These are phyloP conservation scores for Picochlorum sp. DNA, from an alignment of 139 green algal species.

Conservation along the genomic window DNA sequence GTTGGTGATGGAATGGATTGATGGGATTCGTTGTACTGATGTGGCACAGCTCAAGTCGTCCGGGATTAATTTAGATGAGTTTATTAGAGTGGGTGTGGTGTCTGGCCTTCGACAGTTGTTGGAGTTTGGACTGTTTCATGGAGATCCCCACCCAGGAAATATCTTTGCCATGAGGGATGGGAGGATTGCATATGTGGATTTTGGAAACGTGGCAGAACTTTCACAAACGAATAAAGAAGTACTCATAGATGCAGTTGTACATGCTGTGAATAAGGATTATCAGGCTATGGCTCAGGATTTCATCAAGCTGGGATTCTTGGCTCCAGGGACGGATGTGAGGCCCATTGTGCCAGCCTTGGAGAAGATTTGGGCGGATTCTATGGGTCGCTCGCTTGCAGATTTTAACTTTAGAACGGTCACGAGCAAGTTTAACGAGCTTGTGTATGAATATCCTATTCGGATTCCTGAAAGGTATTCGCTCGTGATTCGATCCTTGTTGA, in stretches of 20 bases:
- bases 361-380: conserved; percentile 91
- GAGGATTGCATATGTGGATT: conserved; percentile 99
- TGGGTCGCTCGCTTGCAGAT: conserved; percentile 69
- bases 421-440: conserved; percentile 96
- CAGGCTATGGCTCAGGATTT: conserved; percentile 89
- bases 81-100: conserved; percentile 89
- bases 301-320: conserved; percentile 92
- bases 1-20: conserved; percentile 99
- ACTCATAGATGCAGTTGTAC: conserved; percentile 95
- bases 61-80: conserved; percentile 71
- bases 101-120: conserved; percentile 92
- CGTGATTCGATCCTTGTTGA: conserved; percentile 77
- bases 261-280: conserved; percentile 99
- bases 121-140: conserved; percentile 98
- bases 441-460: conserved; percentile 98
- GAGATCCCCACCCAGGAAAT: conserved; percentile 92
- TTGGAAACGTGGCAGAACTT: conserved; percentile 98
- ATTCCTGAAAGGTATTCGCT: conserved; percentile 97
- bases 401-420: conserved; percentile 99
- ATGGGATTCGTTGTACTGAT: conserved; percentile 91
- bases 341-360: conserved; percentile 92
- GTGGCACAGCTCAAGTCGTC: conserved; percentile 37
- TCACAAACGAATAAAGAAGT: conserved; percentile 36
- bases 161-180: conserved; percentile 95
- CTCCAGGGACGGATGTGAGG: conserved; percentile 76